Evolutionary conservation across 371 early-diverging fungal genomes (phyloP).

Genomic region (Dinochytrium kinnereticum): DNA sequence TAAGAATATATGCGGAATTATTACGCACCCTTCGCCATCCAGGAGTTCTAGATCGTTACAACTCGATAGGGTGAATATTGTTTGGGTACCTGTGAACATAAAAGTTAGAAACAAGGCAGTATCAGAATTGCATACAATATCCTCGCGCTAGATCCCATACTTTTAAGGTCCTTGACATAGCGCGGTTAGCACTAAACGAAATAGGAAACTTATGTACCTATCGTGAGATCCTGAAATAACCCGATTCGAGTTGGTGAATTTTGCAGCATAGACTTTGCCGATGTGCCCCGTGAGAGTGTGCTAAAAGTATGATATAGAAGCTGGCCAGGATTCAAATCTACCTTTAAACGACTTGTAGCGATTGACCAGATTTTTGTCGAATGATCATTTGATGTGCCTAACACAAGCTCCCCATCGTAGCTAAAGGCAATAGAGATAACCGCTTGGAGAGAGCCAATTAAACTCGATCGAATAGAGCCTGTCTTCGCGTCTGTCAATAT

Average conservation of each 20-base stretch:
- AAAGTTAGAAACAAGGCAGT: conserved; percentile 14
- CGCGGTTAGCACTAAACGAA: not conserved
- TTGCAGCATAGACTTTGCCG: conserved; percentile 88
- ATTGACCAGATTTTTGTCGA: conserved; percentile 87
- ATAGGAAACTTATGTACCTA: conserved; percentile 17
- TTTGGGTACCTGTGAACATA: conserved; percentile 61
- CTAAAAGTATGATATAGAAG: conserved; percentile 46
- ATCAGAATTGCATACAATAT: conserved; percentile 63
- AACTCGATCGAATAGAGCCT: conserved; percentile 58
- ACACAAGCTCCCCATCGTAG: conserved; percentile 72
- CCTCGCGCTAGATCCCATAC: conserved; percentile 93
- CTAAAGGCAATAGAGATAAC: conserved; percentile 86
- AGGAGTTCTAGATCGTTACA: conserved; percentile 89
- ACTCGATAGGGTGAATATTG: conserved; percentile 91
- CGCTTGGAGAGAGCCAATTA: conserved; percentile 85
- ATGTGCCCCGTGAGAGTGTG: conserved; percentile 95
- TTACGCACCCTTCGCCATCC: conserved; percentile 76
- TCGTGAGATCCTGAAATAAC: conserved; percentile 95
- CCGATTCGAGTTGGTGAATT: conserved; percentile 80
- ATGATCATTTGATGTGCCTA: conserved; percentile 91
- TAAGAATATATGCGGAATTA: not conserved
- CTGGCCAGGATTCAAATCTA: not conserved
- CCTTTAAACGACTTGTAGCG: conserved; percentile 69
- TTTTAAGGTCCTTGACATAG: conserved; percentile 77
- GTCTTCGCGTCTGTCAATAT: conserved; percentile 81